Evolutionary conservation across 169 alveolate species (phyloP), one percentile per base, ranked within the genome.

Genomic region (Plasmodium malariae): DNA sequence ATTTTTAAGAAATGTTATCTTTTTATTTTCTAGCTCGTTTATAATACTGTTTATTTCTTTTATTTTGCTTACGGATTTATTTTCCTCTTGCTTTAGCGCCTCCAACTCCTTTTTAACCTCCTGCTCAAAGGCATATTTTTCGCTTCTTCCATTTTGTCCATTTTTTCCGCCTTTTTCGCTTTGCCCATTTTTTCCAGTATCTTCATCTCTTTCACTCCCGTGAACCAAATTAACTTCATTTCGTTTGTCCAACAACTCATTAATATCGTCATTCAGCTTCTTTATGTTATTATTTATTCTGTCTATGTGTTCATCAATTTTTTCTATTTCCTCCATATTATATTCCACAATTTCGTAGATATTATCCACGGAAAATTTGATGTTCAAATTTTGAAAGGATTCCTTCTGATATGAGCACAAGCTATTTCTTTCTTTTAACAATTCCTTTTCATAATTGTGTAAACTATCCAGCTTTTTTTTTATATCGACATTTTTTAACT

Each of bases 231-330:
- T 34, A 0, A 63, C 65, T 63, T 78, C 89, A 54, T 78, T 78
- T 63, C 37, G 30, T 65, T 78, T 78, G 30, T 78, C 89, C 5
- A 68, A 32, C 17, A 78, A 24, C 49, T 78, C 89, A 12, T 78
- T 78, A 62, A 78, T 49, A 48, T 78, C 89, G 21, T 78, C 89
- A 14, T 78, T 78, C 32, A 78, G 17, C 49, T 78, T 78, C 49
- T 78, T 78, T 48, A 78, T 65, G 30, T 78, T 78, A 62, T 78
- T 78, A 36, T 86, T 69, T 26, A 86, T 86, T 34, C 85, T 17
- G 2, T 68, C 72, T 24, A 86, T 86, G 1, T 86, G 40, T 34
- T 71, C 88, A 54, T 59, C 69, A 14, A 59, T 28, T 36, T 86
- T 67, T 14, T 86, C 88, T 48, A 86, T 51, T 45, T 60, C 78